Base-by-base conservation (phyloP, 495 filamentous ascomycete genomes). In the Xylaria bambusicola region DNA sequence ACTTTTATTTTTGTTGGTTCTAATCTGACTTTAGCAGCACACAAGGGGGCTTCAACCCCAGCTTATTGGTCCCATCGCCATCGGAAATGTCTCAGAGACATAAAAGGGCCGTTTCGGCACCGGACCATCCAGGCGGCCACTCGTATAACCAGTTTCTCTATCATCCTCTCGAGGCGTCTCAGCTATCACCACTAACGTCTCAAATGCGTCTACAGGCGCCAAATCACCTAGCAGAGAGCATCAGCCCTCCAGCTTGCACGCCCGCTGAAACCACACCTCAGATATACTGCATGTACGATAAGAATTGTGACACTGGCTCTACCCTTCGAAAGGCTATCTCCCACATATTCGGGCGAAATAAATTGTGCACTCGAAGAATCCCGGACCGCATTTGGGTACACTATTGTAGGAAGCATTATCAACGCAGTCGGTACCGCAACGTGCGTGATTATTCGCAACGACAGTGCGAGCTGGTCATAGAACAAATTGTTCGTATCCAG, bases 341-440 rank as follows among this genome's bases (percentile, higher is more conserved):
- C 0, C 89, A 96, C 61, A 79, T 93, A 58, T 94, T 96, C 65
- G 92, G 92, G n/a, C 82, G 92, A 12, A 96, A 96, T 78, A 96
- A 96, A 72, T 73, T 75, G 1, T 84, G 82, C 40, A 95, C 92
- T 0, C 81, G 85, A 15, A 71, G 74, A 3, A 86, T 96, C 41
- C 88, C 89, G 0, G 62, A 77, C 0, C 56, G 80, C 0, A 76
- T 88, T 15, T 93, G 88, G 89, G 79, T 88, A 0, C 79, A 85
- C 46, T 86, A 82, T 65, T 96, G 92, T 66, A 82, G 92, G 1
- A 94, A 93, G 66, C 88, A 93, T 65, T 96, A 96, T 71, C 92
- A 96, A 71, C 86, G 89, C 0, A 77, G 72, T 33, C 77, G 86
- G 0, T 94, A 93, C 67, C 78, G 87, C 0, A 83, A 85, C 52